Evolutionary conservation across 768 basidiomycete genomes (phyloP).

Genomic region (Hemileccinum impolitum): DNA sequence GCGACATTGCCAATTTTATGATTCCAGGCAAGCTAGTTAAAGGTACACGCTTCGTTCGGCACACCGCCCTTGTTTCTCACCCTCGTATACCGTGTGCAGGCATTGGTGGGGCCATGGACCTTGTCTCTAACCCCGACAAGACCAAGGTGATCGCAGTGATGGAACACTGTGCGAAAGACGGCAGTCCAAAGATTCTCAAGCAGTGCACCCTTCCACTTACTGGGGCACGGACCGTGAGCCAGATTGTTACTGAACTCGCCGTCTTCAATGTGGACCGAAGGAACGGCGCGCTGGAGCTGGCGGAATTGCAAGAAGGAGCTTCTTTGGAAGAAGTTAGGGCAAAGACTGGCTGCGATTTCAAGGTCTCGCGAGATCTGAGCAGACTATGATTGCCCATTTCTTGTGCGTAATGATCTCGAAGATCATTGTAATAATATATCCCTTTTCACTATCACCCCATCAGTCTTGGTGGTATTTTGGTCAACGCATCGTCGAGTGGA

Average conservation of each 20-base stretch:
- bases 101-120: conserved; percentile 95
- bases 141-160: conserved; percentile 89
- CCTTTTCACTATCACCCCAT: background rate
- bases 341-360: conserved; percentile 86
- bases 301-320: conserved; percentile 82
- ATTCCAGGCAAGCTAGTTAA: conserved; percentile 92
- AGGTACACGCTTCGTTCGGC: conserved; percentile 38
- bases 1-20: conserved; percentile 98
- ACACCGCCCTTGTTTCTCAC: conserved; percentile 7
- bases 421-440: conserved; percentile 10
- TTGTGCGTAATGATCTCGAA: conserved; percentile 1
- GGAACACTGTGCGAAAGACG: conserved; percentile 90
- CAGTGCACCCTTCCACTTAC: conserved; percentile 84
- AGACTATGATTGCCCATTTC: conserved; percentile 35
- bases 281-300: conserved; percentile 68
- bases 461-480: background rate
- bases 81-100: conserved; percentile 39
- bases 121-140: conserved; percentile 93
- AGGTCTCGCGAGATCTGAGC: conserved; percentile 50
- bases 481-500: background rate
- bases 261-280: conserved; percentile 86
- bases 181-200: conserved; percentile 82
- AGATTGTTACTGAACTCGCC: conserved; percentile 89
- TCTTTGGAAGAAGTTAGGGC: conserved; percentile 78
- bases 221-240: conserved; percentile 82